Evolutionary conservation across 1,284 basidiomycete genomes (phyloP), one percentile per base, ranked within the genome.

Genomic region (Sporisorium sorghi): DNA sequence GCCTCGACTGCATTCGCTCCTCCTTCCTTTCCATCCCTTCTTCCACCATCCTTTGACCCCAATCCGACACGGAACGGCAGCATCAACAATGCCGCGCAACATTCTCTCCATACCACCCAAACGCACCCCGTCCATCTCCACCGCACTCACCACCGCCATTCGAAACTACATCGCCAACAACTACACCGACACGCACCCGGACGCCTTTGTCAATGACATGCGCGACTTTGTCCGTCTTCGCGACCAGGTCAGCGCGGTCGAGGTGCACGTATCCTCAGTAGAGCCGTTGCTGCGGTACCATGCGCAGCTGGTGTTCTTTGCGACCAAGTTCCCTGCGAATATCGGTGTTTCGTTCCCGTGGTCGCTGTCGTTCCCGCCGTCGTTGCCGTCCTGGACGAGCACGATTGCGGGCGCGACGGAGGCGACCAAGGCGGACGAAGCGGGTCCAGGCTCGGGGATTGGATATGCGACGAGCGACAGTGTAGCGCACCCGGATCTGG

Each of bases 131-230:
- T 61, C 76, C 35, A 56, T 70, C 24, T 59, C 68, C 2, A 48
- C 57, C 14, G 56, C 60, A 6, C 63, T 83, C n/a, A 62, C 76
- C 23, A 61, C 63, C 3, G 86, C 89, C 6, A 87, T 91, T 1
- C 88, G 90, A 43, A 86, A 87, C 42, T 93, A 94, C 85, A 90
- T 97, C 51, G 86, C 87, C n/a, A 80, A 85, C 0, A 86, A 89
- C 51, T 89, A 91, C 83, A 87, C 88, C 8, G 90, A 91, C 43
- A 89, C 90, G n/a, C 92, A 96, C 81, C 93, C 94, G 0, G 93
- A 94, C 77, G 90, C 91, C n/a, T 95, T 94, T 86, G 90, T 88
- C 83, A 87, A 88, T 77, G 94, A 97, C 84, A 89, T 95, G 52
- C 87, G 87, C 10, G 85, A 85, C 28, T 93, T 94, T 88, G 89